Conservation (phyloP, 2,329 filamentous ascomycete genomes). For the Incumbomyces lentus region DNA sequence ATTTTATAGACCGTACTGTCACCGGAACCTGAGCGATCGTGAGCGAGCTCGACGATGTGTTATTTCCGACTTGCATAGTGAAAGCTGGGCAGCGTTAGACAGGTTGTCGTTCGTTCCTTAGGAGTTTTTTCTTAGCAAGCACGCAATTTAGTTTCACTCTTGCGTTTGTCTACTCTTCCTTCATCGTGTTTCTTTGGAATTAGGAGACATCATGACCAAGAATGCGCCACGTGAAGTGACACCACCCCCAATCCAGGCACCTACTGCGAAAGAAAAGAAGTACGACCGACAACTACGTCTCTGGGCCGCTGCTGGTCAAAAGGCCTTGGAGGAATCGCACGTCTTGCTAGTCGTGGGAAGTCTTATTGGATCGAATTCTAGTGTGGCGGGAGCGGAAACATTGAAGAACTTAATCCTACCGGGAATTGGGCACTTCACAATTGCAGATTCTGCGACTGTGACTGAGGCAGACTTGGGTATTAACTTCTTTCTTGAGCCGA, state of each 20-base stretch:
- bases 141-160: neutral
- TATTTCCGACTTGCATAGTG: too few relatives aligned
- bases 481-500: constrained; percentile 90
- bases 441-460: constrained; percentile 72
- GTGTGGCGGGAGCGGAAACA: constrained; percentile 73
- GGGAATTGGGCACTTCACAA: constrained; percentile 82
- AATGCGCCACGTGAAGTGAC: constrained; percentile 22
- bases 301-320: constrained; percentile 88
- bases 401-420: constrained; percentile 96
- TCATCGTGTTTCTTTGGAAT: neutral
- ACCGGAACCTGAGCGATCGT: too few relatives aligned
- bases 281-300: constrained; percentile 93
- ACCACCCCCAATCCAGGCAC: constrained; percentile 40
- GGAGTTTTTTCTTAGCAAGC: neutral
- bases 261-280: constrained; percentile 57
- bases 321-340: constrained; percentile 79
- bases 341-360: constrained; percentile 74
- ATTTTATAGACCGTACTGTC: too few relatives aligned
- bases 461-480: constrained; percentile 75
- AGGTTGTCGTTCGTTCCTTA: neutral
- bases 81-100: neutral
- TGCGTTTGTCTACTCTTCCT: neutral
- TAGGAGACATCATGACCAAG: constrained; percentile 11
- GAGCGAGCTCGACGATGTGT: too few relatives aligned
- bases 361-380: constrained; percentile 18